These are phyloP conservation scores for Penicillium thymicola DNA, from an alignment of 2,329 filamentous ascomycete genomes.

Conservation along the genomic window DNA sequence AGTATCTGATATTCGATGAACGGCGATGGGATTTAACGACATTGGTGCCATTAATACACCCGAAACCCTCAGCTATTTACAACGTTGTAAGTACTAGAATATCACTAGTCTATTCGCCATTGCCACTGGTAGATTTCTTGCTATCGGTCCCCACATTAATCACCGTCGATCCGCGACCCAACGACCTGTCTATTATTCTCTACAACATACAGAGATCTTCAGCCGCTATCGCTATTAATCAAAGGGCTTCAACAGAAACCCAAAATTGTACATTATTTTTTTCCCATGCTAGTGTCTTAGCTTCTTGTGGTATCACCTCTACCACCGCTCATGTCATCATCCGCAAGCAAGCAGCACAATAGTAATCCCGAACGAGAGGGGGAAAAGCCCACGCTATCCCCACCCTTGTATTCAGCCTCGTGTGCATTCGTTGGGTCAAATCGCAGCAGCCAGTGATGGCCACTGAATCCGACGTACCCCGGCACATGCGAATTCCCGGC, in stretches of 20 bases:
- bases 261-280: not conserved
- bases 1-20: not conserved
- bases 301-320: not conserved
- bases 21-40: not conserved
- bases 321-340: not conserved
- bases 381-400: too few relatives aligned
- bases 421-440: too few relatives aligned
- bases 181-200: not conserved
- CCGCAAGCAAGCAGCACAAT: not conserved
- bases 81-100: not conserved
- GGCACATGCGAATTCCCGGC: conserved; percentile 38
- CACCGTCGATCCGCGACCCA: not conserved
- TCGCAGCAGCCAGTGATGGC: conserved; percentile 15
- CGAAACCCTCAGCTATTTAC: not conserved
- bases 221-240: not conserved
- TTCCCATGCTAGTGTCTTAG: not conserved
- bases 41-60: not conserved
- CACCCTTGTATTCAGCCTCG: not conserved
- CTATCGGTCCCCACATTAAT: conserved; percentile 5
- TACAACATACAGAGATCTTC: not conserved
- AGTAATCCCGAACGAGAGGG: not conserved
- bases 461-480: conserved; percentile 22
- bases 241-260: not conserved
- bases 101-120: not conserved
- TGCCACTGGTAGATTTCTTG: not conserved